Conservation (phyloP, 1,139 yeast genomes). For the Zygoascus hellenicus region DNA sequence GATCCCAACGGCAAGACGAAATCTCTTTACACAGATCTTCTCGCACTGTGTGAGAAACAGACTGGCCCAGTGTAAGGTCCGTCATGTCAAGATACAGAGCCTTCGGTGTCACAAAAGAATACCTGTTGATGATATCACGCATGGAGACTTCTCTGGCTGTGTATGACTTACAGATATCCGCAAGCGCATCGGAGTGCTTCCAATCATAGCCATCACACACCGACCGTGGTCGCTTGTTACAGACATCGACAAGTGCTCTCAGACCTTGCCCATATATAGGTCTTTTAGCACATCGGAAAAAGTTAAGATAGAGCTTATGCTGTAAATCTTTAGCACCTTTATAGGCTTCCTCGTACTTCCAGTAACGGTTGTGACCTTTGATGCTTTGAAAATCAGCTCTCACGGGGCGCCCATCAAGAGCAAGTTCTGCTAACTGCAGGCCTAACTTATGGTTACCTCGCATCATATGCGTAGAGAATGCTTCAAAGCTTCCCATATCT, state of each 20-base stretch:
- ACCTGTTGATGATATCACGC: constrained; percentile 60
- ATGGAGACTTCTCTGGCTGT: constrained; percentile 41
- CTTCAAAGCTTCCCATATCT: constrained; percentile 42
- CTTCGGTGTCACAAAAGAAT: constrained; percentile 81
- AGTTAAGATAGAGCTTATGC: constrained; percentile 59
- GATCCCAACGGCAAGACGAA: constrained; percentile 11
- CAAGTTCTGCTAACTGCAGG: constrained; percentile 21
- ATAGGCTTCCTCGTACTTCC: constrained; percentile 47
- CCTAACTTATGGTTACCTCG: constrained; percentile 47
- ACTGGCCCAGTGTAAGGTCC: constrained; percentile 46
- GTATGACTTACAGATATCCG: constrained; percentile 39
- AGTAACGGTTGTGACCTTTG: constrained; percentile 54
- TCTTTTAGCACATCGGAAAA: constrained; percentile 26
- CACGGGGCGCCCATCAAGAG: constrained; percentile 23
- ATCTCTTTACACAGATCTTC: constrained; percentile 4
- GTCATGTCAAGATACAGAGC: constrained; percentile 76
- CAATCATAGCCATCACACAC: constrained; percentile 21
- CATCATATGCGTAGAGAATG: constrained; percentile 42
- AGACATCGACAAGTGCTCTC: constrained; percentile 13
- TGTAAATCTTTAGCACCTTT: constrained; percentile 49
- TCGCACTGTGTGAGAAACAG: constrained; percentile 24
- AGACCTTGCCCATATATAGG: constrained; percentile 33
- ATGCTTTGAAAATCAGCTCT: constrained; percentile 48
- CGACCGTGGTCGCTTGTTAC: constrained; percentile 4
- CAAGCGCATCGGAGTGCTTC: constrained; percentile 23